Percentiles rank a stretch among this genome's conserved stretches.
phyloP scores from a whole-genome alignment of 2,329 filamentous ascomycete species.

The Alternaria hordeiaustralica region DNA sequence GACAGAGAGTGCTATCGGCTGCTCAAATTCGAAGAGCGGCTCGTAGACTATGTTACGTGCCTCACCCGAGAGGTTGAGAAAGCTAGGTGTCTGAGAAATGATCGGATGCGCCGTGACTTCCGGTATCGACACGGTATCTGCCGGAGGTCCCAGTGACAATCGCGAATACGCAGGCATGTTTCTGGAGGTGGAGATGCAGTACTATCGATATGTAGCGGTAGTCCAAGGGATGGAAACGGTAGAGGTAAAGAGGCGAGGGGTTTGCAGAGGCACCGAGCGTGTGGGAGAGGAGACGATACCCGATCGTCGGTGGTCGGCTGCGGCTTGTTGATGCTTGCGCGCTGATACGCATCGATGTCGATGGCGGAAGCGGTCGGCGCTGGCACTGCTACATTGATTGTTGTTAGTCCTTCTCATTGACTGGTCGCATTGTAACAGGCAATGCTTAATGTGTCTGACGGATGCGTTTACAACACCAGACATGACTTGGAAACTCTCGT shows the following conservation, averaged over 20 bases:
- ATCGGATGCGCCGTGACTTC: not conserved
- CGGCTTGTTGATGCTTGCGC: not conserved
- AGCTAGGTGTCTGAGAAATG: not conserved
- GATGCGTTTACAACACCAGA: not conserved
- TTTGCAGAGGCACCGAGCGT: not conserved
- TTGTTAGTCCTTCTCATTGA: not conserved
- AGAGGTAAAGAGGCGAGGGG: not conserved
- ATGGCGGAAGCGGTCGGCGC: not conserved
- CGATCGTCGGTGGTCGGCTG: not conserved
- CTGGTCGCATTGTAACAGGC: not conserved
- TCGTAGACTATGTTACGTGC: not conserved
- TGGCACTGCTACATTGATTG: not conserved
- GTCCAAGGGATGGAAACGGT: not conserved
- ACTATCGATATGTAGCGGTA: not conserved
- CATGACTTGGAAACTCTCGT: not conserved
- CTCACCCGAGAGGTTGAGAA: not conserved
- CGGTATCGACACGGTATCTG: not conserved
- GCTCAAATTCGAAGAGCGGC: not conserved
- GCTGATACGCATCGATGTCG: not conserved
- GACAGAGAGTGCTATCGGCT: not conserved
- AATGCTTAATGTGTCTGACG: not conserved
- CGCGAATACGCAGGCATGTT: not conserved
- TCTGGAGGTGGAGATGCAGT: not conserved
- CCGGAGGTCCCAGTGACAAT: not conserved
- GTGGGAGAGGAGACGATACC: not conserved